A percentile compares a stretch with the other conserved stretches of the same genome.
phyloP scores from a whole-genome alignment of 305 asterid genomes.

The Nicotiana rustica region DNA sequence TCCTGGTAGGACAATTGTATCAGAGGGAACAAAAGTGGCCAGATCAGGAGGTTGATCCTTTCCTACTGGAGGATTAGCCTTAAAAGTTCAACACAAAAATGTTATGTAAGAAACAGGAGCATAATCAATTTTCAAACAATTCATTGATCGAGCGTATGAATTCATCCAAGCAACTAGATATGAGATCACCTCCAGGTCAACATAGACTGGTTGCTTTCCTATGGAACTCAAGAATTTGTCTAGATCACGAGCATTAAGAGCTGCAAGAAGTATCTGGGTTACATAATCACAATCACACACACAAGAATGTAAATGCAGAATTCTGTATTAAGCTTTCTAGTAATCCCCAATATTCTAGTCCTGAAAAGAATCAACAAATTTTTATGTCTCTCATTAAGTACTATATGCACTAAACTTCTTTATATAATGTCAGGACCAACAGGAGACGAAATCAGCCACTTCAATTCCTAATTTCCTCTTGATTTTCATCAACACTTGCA shows the following conservation, averaged over 20 bases:
- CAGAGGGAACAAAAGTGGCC: slow-evolving; percentile 81
- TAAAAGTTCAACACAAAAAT: slow-evolving; percentile 31
- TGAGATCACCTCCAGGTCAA: slow-evolving; percentile 88
- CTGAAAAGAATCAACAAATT: background rate
- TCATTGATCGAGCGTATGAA: slow-evolving; percentile 31
- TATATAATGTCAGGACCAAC: background rate
- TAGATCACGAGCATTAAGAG: slow-evolving; percentile 72
- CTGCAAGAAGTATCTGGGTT: slow-evolving; percentile 51
- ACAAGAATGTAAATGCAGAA: slow-evolving; percentile 11
- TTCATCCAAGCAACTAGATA: slow-evolving; percentile 29
- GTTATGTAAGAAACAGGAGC: slow-evolving; percentile 8
- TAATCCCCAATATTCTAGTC: slow-evolving; percentile 23
- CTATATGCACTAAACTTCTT: background rate
- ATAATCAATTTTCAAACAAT: slow-evolving; percentile 7
- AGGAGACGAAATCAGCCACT: slow-evolving; percentile 28
- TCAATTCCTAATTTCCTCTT: slow-evolving; percentile 11
- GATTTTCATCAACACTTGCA: slow-evolving; percentile 24
- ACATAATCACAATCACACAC: background rate
- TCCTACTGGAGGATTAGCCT: slow-evolving; percentile 92
- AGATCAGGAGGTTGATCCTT: slow-evolving; percentile 99
- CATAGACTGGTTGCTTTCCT: slow-evolving; percentile 73
- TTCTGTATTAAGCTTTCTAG: slow-evolving; percentile 1
- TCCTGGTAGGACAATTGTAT: slow-evolving; percentile 50
- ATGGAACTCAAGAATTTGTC: slow-evolving; percentile 85
- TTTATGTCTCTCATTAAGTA: slow-evolving; percentile 12